These are phyloP conservation scores for Ensete ventricosum DNA, from an alignment of 176 grass and related monocot genomes.

Conservation along the genomic window DNA sequence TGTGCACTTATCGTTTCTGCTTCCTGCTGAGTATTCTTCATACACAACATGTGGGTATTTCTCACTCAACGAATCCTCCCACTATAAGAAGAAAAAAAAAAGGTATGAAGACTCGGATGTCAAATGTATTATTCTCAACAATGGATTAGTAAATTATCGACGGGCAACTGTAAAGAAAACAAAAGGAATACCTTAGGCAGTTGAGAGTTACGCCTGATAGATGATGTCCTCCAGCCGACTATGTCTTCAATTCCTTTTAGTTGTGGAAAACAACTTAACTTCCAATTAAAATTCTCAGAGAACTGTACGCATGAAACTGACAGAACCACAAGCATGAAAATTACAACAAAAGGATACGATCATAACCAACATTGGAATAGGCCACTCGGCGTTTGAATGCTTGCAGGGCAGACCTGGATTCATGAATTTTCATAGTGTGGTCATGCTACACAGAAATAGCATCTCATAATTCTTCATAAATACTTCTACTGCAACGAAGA, in stretches of 20 bases:
- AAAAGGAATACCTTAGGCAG: slow-evolving; percentile 50
- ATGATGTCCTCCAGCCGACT: slow-evolving; percentile 98
- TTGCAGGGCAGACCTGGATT: slow-evolving; percentile 68
- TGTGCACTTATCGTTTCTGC: slow-evolving; percentile 40
- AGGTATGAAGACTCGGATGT: background rate
- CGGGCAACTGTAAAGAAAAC: background rate
- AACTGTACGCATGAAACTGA: background rate
- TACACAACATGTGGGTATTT: slow-evolving; percentile 90
- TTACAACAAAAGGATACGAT: slow-evolving; percentile 60
- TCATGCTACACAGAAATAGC: slow-evolving; percentile 9
- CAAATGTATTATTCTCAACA: background rate
- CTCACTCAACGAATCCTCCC: slow-evolving; percentile 39
- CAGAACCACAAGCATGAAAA: background rate
- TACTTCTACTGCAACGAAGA: background rate
- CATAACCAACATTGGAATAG: slow-evolving; percentile 83
- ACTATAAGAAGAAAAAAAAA: background rate
- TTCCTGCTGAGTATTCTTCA: slow-evolving; percentile 64
- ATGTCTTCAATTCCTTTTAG: slow-evolving; percentile 59
- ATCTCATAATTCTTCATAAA: slow-evolving; percentile 20
- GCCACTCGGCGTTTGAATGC: slow-evolving; percentile 74
- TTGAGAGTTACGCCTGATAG: slow-evolving; percentile 77
- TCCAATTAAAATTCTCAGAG: background rate
- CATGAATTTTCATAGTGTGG: slow-evolving; percentile 25
- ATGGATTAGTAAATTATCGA: background rate
- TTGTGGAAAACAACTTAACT: slow-evolving; percentile 31